Evolutionary conservation across 2,329 filamentous ascomycete species (phyloP).

Genomic region (Hypomyces perniciosus): DNA sequence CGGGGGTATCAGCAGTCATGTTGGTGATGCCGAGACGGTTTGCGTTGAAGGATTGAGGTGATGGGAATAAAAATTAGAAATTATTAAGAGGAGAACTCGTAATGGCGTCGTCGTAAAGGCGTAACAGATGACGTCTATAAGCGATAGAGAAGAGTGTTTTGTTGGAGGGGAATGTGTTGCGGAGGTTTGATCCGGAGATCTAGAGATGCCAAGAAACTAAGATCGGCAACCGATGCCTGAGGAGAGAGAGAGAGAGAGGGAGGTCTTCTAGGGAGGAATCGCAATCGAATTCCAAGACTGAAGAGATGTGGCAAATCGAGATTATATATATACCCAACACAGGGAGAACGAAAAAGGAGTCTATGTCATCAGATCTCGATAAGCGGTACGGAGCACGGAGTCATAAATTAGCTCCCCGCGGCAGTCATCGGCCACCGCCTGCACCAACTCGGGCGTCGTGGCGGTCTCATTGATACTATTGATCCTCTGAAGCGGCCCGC

Average conservation of each 20-base stretch:
- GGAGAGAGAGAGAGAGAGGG: no score
- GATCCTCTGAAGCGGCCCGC: not conserved
- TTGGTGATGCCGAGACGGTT: constrained; percentile 5
- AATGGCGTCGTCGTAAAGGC: no score
- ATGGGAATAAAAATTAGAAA: not conserved
- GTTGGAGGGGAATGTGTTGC: not conserved
- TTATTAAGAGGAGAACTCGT: not conserved
- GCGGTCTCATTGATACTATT: no score
- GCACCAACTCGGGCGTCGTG: not conserved
- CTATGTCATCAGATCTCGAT: no score
- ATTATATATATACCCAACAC: no score
- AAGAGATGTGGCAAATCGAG: not conserved
- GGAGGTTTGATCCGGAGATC: not conserved
- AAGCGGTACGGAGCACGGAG: no score
- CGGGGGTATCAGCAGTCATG: constrained; percentile 25
- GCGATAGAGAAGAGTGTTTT: not conserved
- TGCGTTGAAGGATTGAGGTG: not conserved
- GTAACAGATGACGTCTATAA: not conserved
- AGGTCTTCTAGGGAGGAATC: no score
- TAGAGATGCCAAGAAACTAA: not conserved
- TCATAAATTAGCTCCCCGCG: not conserved
- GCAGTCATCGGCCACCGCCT: constrained; percentile 12
- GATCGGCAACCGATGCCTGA: not conserved
- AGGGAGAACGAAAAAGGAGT: no score
- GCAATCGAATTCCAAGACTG: not conserved